A percentile compares a stretch with the other conserved stretches of the same genome.
Evolutionary conservation across 2,329 filamentous ascomycete genomes (phyloP).

Genomic region (Colletotrichum tropicicola): DNA sequence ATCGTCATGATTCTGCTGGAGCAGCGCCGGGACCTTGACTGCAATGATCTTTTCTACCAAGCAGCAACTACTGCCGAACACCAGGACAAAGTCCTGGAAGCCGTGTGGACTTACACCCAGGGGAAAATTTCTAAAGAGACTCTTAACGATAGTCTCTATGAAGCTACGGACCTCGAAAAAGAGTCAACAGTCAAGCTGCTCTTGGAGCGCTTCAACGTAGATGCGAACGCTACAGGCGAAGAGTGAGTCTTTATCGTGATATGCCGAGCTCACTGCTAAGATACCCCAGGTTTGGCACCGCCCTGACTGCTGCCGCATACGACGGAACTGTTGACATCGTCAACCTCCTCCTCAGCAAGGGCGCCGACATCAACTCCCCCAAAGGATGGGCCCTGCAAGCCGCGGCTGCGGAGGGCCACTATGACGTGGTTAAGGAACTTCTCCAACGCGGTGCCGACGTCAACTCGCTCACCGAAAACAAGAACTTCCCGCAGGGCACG

Average conservation of each 20-base stretch:
- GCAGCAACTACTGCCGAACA: conserved; percentile 43
- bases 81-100: conserved; percentile 45
- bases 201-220: conserved; percentile 42
- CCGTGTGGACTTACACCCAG: conserved; percentile 47
- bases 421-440: conserved; percentile 44
- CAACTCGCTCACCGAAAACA: conserved; percentile 18
- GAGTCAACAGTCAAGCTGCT: conserved; percentile 45
- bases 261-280: conserved; percentile 2
- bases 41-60: conserved; percentile 43
- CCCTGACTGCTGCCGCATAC: conserved; percentile 48
- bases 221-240: conserved; percentile 47
- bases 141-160: conserved; percentile 45
- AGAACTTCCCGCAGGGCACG: conserved; percentile 37
- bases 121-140: conserved; percentile 41
- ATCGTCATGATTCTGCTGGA: conserved; percentile 46
- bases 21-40: conserved; percentile 40
- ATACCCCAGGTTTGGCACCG: conserved; percentile 41
- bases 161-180: conserved; percentile 50
- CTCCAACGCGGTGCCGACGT: conserved; percentile 41
- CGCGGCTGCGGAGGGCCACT: conserved; percentile 45
- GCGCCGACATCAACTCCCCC: conserved; percentile 37
- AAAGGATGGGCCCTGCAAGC: conserved; percentile 49
- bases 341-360: conserved; percentile 23
- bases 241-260: conserved; percentile 39
- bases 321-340: conserved; percentile 41